These are phyloP conservation scores for Pleurotus cornucopiae DNA, from an alignment of 768 basidiomycete species.

Conservation along the genomic window DNA sequence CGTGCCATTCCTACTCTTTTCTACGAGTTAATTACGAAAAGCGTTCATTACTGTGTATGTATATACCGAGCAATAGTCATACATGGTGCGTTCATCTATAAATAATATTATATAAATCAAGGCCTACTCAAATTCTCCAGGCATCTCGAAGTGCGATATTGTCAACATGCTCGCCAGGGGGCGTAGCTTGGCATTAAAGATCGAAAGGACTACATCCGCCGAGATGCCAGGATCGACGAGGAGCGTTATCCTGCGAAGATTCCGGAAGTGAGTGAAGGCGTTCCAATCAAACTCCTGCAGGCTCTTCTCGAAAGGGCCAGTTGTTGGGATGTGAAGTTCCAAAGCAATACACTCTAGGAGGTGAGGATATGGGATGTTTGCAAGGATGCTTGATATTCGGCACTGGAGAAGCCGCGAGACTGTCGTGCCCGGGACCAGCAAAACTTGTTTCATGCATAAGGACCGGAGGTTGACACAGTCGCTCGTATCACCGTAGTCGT, in stretches of 20 bases:
- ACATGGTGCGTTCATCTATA: no score
- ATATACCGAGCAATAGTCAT: no score
- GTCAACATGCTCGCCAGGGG: no score
- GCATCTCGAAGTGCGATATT: no score
- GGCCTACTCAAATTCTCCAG: no score
- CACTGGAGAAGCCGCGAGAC: background rate
- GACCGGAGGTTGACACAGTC: background rate
- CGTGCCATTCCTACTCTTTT: no score
- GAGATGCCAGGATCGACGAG: background rate
- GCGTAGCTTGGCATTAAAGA: no score
- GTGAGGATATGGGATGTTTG: background rate
- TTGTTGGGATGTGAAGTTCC: background rate
- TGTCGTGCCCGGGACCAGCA: background rate
- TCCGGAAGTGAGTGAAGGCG: background rate
- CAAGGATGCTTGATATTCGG: background rate
- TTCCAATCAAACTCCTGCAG: slow-evolving; percentile 3
- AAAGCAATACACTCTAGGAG: background rate
- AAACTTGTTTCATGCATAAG: background rate
- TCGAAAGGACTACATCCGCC: no score
- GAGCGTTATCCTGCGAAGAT: slow-evolving; percentile 1
- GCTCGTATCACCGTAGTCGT: background rate
- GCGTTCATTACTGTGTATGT: no score
- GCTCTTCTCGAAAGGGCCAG: background rate
- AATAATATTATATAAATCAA: background rate
- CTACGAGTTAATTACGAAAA: no score